Conservation (phyloP, 768 basidiomycete species). For the Leccinum incarnatum region DNA sequence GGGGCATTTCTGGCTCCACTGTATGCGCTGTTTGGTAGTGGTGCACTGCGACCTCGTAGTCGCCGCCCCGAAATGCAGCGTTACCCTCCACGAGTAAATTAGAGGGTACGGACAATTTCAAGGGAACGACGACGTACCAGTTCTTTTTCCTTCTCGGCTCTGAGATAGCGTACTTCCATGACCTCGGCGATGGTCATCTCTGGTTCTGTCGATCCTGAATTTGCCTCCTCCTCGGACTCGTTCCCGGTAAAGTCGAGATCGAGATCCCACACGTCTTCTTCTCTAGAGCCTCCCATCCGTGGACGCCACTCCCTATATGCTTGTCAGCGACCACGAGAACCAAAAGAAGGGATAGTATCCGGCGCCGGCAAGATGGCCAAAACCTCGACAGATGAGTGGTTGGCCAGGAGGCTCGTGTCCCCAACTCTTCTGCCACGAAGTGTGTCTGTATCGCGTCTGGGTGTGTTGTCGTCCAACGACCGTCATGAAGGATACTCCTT, state of each 20-base stretch:
- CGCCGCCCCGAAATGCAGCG: conserved; percentile 60
- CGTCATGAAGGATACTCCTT: no score
- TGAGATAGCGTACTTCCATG: conserved; percentile 71
- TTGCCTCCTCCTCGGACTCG: conserved; percentile 51
- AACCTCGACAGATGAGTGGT: no score
- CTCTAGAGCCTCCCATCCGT: conserved; percentile 75
- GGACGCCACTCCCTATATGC: conserved; percentile 50
- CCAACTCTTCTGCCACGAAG: no score
- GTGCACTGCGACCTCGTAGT: conserved; percentile 52
- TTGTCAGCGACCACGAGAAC: neutral
- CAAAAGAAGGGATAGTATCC: neutral
- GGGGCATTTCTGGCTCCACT: conserved; percentile 70
- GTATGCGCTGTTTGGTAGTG: conserved; percentile 58
- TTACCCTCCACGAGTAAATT: conserved; percentile 52
- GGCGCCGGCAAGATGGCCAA: no score
- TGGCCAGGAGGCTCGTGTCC: no score
- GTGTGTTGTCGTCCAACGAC: no score
- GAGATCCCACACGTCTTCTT: conserved; percentile 75
- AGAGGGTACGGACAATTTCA: neutral
- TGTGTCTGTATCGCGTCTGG: no score
- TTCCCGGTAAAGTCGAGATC: conserved; percentile 62
- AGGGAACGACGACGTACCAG: conserved; percentile 38
- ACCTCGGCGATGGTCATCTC: conserved; percentile 68
- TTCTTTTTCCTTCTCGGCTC: conserved; percentile 72
- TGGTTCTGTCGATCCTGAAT: conserved; percentile 30